Conservation (phyloP, 192 early-diverging fungal genomes). For the Backusella sp. region DNA sequence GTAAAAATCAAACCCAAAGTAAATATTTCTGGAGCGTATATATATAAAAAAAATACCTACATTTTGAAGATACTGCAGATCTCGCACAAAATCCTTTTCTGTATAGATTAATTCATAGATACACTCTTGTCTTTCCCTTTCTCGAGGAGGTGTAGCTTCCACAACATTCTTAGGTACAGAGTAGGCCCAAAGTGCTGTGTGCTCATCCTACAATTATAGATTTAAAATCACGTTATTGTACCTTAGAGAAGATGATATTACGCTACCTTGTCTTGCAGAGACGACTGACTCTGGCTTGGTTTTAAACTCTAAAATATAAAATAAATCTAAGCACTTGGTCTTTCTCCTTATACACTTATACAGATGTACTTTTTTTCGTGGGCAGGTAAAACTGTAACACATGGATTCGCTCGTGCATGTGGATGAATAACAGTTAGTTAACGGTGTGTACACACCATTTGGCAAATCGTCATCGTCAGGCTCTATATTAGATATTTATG, state of each 20-base stretch:
- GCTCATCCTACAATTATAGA: conserved; percentile 41
- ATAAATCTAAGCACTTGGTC: not conserved
- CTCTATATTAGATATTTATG: not conserved
- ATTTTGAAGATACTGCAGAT: conserved; percentile 76
- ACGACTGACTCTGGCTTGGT: conserved; percentile 40
- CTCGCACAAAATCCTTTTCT: conserved; percentile 87
- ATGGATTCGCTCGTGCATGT: conserved; percentile 78
- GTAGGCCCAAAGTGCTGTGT: conserved; percentile 72
- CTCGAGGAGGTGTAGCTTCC: conserved; percentile 66
- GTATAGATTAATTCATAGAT: conserved; percentile 93
- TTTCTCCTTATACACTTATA: conserved; percentile 10
- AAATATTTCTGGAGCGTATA: not conserved
- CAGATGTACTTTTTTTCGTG: conserved; percentile 59
- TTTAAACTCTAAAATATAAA: conserved; percentile 28
- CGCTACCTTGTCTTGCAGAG: conserved; percentile 37
- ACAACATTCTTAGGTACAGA: conserved; percentile 78
- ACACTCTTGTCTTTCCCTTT: conserved; percentile 89
- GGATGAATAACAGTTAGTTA: conserved; percentile 93
- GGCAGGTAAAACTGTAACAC: conserved; percentile 92
- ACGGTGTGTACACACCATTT: conserved; percentile 85
- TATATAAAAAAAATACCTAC: conserved; percentile 37
- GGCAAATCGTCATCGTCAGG: conserved; percentile 36
- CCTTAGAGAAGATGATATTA: not conserved
- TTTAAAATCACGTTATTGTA: not conserved
- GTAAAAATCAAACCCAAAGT: not conserved